Percentiles rank a stretch among this genome's conserved stretches.
Evolutionary conservation across 2,329 filamentous ascomycete species (phyloP).

Genomic region (Cercospora citrullina): DNA sequence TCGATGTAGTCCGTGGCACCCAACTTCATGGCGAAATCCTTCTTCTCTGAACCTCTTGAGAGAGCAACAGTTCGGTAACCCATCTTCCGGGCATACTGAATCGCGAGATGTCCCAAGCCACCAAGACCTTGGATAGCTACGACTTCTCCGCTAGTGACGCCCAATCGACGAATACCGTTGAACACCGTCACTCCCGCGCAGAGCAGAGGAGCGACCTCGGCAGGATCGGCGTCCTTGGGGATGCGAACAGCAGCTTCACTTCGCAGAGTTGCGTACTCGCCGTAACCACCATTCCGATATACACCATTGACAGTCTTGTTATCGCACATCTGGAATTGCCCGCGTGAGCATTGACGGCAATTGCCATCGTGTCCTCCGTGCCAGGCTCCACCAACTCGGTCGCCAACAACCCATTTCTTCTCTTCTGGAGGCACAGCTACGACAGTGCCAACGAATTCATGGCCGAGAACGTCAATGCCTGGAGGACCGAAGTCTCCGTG

Average conservation of each 20-base stretch:
- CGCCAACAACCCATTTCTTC: slow-evolving; percentile 61
- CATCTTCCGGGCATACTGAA: slow-evolving; percentile 56
- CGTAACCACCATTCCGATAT: slow-evolving; percentile 63
- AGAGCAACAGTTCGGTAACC: slow-evolving; percentile 56
- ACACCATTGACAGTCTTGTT: slow-evolving; percentile 65
- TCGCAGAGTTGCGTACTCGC: slow-evolving; percentile 61
- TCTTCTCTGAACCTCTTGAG: slow-evolving; percentile 53
- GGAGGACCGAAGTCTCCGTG: slow-evolving; percentile 55
- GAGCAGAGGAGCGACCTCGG: slow-evolving; percentile 49
- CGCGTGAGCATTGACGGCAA: slow-evolving; percentile 64
- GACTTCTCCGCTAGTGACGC: slow-evolving; percentile 46
- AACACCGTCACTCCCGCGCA: slow-evolving; percentile 55
- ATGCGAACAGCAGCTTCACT: slow-evolving; percentile 60
- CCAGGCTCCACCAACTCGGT: slow-evolving; percentile 68
- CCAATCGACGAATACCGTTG: slow-evolving; percentile 53
- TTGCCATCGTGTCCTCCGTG: slow-evolving; percentile 65
- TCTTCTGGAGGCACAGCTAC: slow-evolving; percentile 58
- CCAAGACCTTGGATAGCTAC: slow-evolving; percentile 57
- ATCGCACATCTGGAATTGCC: slow-evolving; percentile 68
- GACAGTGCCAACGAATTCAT: slow-evolving; percentile 70
- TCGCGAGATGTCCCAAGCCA: slow-evolving; percentile 50
- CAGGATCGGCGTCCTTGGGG: slow-evolving; percentile 50
- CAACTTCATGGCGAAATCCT: slow-evolving; percentile 54
- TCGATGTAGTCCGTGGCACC: slow-evolving; percentile 61
- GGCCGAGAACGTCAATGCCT: slow-evolving; percentile 50